Conservation (phyloP, 176 grass and related monocot genomes). For the Raddia guianensis region DNA sequence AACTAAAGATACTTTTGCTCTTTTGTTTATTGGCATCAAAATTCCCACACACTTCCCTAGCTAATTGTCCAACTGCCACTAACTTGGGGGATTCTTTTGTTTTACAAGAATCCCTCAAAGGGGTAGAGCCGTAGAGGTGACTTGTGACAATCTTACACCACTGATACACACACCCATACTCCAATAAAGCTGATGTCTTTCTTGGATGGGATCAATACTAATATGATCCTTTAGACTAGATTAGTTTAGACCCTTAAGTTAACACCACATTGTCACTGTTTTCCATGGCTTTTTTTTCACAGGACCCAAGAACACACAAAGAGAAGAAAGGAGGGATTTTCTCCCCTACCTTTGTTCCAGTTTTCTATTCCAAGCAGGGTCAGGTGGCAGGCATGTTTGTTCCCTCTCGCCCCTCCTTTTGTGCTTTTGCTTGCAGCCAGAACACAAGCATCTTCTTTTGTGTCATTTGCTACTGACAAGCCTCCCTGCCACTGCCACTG, state of each 20-base stretch:
- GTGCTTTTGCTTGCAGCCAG: slow-evolving; percentile 54
- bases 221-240: slow-evolving; percentile 42
- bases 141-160: slow-evolving; percentile 27
- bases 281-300: slow-evolving; percentile 34
- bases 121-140: slow-evolving; percentile 25
- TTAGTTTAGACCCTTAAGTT: slow-evolving; percentile 39
- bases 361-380: slow-evolving; percentile 60
- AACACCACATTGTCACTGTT: slow-evolving; percentile 40
- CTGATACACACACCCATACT: slow-evolving; percentile 34
- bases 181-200: slow-evolving; percentile 47
- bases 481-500: slow-evolving; percentile 34
- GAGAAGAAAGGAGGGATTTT: slow-evolving; percentile 29
- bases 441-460: slow-evolving; percentile 78
- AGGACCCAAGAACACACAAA: slow-evolving; percentile 34
- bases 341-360: slow-evolving; percentile 36
- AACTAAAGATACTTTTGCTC: slow-evolving; percentile 54
- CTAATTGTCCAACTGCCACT: slow-evolving; percentile 63
- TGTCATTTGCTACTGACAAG: slow-evolving; percentile 74
- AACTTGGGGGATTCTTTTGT: slow-evolving; percentile 60
- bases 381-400: slow-evolving; percentile 97
- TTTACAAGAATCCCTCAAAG: slow-evolving; percentile 52
- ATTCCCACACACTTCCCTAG: slow-evolving; percentile 64
- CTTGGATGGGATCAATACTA: slow-evolving; percentile 47
- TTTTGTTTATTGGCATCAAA: slow-evolving; percentile 39
- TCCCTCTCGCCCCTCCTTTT: slow-evolving; percentile 48